Conservation (phyloP, 129 eudicot genomes). For the Ambrosia artemisiifolia region DNA sequence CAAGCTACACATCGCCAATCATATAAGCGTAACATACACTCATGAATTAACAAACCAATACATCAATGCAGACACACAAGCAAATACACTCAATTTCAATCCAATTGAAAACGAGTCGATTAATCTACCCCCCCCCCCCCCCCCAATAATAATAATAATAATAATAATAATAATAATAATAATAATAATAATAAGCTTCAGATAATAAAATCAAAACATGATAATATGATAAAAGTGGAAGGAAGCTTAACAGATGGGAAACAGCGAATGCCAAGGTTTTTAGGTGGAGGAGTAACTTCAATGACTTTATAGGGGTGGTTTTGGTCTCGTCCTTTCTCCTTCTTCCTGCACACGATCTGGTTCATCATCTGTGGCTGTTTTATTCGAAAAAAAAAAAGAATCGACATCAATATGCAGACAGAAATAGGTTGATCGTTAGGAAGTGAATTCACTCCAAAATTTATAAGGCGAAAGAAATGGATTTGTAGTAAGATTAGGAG, state of each 20-base stretch:
- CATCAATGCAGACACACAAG: not conserved
- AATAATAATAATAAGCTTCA: not conserved
- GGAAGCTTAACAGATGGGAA: constrained; percentile 67
- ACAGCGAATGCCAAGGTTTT: constrained; percentile 79
- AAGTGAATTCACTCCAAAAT: not conserved
- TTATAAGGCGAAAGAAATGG: too few species aligned
- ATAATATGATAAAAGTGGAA: not conserved
- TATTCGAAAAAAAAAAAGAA: not conserved
- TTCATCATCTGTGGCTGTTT: constrained; percentile 40
- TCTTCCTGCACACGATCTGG: constrained; percentile 63
- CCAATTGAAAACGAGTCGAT: not conserved
- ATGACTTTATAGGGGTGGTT: constrained; percentile 77
- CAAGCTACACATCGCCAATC: too few species aligned
- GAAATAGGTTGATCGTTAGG: not conserved
- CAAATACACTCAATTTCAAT: not conserved
- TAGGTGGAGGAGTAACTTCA: constrained; percentile 89
- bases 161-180: not conserved
- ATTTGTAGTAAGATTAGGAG: too few species aligned
- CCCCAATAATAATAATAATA: too few species aligned
- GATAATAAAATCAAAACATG: constrained; percentile 4
- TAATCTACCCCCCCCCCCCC: too few species aligned
- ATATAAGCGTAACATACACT: too few species aligned
- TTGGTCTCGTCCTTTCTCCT: constrained; percentile 64
- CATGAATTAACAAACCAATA: not conserved
- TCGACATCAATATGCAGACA: not conserved